Evolutionary conservation across 257 asterid genomes (phyloP).

Genomic region (Solanum chmielewskii): DNA sequence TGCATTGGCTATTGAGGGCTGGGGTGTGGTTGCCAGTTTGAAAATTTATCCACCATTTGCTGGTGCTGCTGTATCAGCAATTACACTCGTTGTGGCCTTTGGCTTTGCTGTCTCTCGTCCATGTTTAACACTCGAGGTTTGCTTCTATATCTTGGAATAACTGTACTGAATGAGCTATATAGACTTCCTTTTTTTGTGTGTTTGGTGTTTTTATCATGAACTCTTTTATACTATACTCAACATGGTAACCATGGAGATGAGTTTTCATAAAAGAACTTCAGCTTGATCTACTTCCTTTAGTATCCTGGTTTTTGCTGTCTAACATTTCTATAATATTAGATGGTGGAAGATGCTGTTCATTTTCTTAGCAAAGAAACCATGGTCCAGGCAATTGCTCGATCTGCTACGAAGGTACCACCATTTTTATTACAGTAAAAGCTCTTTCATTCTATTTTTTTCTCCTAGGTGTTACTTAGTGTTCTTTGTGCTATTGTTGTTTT

Average conservation of each 20-base stretch:
- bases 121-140: constrained; percentile 95
- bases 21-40: constrained; percentile 99
- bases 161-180: not conserved
- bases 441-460: not conserved
- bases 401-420: constrained; percentile 85
- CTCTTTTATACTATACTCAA: not conserved
- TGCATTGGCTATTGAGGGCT: constrained; percentile 95
- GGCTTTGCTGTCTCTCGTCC: constrained; percentile 99
- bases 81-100: constrained; percentile 94
- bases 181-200: not conserved
- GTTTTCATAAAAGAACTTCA: not conserved
- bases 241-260: constrained; percentile 3
- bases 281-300: not conserved
- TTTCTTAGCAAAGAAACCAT: constrained; percentile 92
- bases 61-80: constrained; percentile 97
- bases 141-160: constrained; percentile 5
- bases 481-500: not conserved
- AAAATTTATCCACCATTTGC: constrained; percentile 95
- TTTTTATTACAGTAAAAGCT: not conserved
- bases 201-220: not conserved
- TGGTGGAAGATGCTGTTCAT: constrained; percentile 99
- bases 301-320: not conserved
- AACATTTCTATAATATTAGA: constrained; percentile 25
- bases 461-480: not conserved
- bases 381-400: constrained; percentile 87